A percentile compares a stretch with the other conserved stretches of the same genome.
phyloP scores from a whole-genome alignment of 768 basidiomycete genomes.

The Tricholoma matsutake region DNA sequence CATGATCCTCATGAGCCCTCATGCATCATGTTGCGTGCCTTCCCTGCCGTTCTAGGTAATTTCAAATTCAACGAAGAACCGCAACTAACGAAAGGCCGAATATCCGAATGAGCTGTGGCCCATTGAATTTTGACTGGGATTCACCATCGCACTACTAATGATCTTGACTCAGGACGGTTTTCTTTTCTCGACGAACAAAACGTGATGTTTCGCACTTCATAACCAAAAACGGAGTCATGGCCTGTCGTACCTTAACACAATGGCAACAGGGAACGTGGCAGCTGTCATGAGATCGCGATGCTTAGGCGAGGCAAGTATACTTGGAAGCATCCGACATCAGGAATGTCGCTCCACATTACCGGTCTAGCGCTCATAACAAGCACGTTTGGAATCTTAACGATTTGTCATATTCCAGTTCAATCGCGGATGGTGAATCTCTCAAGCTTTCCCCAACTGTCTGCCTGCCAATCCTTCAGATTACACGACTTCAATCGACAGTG shows the following conservation, averaged over 20 bases:
- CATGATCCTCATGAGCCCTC: too few relatives aligned
- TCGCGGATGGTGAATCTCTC: neutral
- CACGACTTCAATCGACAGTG: neutral
- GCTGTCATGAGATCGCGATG: neutral
- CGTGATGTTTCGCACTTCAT: too few relatives aligned
- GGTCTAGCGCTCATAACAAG: neutral
- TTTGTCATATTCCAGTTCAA: neutral
- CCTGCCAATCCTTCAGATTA: neutral
- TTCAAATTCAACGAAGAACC: neutral
- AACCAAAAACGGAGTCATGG: too few relatives aligned
- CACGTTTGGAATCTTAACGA: neutral
- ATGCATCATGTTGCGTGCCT: too few relatives aligned
- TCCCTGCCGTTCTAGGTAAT: neutral
- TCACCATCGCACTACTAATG: too few relatives aligned
- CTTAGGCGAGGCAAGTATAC: too few relatives aligned
- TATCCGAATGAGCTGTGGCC: too few relatives aligned
- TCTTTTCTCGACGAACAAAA: too few relatives aligned
- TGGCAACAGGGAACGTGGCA: neutral
- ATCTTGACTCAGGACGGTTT: too few relatives aligned
- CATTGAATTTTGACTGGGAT: too few relatives aligned
- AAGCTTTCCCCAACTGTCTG: neutral
- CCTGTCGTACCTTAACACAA: neutral
- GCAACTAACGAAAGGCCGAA: neutral
- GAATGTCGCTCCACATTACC: neutral
- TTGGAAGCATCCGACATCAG: neutral